Evolutionary conservation across 2,329 filamentous ascomycete genomes (phyloP).

Genomic region (Colletotrichum musae): DNA sequence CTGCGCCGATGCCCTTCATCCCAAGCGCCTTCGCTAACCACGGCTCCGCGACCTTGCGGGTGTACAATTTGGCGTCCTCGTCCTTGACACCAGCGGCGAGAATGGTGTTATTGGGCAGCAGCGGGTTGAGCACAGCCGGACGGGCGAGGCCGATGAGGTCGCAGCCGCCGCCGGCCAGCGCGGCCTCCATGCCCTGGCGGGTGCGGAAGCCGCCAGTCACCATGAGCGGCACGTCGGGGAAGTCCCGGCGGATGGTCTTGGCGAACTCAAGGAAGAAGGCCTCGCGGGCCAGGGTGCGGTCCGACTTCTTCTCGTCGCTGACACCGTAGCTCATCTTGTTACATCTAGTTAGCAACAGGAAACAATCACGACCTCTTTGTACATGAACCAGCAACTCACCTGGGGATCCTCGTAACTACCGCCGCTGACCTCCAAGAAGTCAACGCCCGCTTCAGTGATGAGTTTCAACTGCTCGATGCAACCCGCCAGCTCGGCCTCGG

Average conservation of each 20-base stretch:
- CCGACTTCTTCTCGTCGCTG: constrained; percentile 48
- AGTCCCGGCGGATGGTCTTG: constrained; percentile 60
- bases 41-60: constrained; percentile 44
- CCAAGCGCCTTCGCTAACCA: constrained; percentile 46
- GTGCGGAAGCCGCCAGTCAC: constrained; percentile 76
- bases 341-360: constrained; percentile 46
- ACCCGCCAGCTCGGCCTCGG: constrained; percentile 60
- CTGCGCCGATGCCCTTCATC: constrained; percentile 42
- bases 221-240: constrained; percentile 63
- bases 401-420: constrained; percentile 70
- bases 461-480: constrained; percentile 71
- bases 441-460: constrained; percentile 65
- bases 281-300: constrained; percentile 69
- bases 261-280: constrained; percentile 80
- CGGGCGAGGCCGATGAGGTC: constrained; percentile 59
- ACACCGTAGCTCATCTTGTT: constrained; percentile 18
- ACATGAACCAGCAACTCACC: constrained; percentile 49
- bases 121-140: constrained; percentile 56
- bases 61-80: constrained; percentile 51
- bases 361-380: constrained; percentile 19
- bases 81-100: constrained; percentile 53
- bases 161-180: constrained; percentile 54
- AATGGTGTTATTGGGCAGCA: constrained; percentile 52
- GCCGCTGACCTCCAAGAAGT: constrained; percentile 79
- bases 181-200: constrained; percentile 56